Evolutionary conservation across 441 rosid species (phyloP).

Genomic region (Euphorbia corollata): DNA sequence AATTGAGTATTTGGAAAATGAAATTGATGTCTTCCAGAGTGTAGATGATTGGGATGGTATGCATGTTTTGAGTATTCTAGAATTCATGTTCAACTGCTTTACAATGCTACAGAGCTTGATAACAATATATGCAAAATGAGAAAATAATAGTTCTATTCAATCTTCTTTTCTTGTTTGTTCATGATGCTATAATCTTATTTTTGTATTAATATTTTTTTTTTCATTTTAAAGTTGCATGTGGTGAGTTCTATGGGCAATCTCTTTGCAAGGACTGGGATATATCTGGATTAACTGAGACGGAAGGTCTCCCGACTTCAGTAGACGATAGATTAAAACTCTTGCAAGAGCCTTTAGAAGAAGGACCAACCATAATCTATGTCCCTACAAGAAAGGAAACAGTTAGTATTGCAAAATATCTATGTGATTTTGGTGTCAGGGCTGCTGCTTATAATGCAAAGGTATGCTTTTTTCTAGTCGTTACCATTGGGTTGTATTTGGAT

Average conservation of each 20-base stretch:
- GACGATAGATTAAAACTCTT: constrained; percentile 33
- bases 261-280: constrained; percentile 24
- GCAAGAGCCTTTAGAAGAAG: constrained; percentile 46
- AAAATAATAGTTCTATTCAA: constrained; percentile 3
- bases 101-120: constrained; percentile 8
- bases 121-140: neutral
- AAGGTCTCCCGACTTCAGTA: constrained; percentile 27
- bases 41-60: constrained; percentile 91
- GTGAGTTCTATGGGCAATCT: constrained; percentile 54
- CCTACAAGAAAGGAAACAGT: constrained; percentile 82
- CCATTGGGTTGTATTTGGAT: neutral
- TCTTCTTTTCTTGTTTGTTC: constrained; percentile 3
- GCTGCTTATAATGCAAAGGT: constrained; percentile 89
- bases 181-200: neutral
- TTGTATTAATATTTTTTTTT: constrained; percentile 1
- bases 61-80: constrained; percentile 21
- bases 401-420: constrained; percentile 56
- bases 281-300: constrained; percentile 21
- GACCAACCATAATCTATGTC: constrained; percentile 77
- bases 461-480: constrained; percentile 18
- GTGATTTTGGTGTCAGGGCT: constrained; percentile 60
- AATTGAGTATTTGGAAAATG: constrained; percentile 68
- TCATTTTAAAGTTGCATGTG: constrained; percentile 54
- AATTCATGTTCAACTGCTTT: constrained; percentile 7
- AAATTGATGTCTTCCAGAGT: constrained; percentile 45